phyloP scores from a whole-genome alignment of 805 yeast species.

The Schizosaccharomyces cryophilus region DNA sequence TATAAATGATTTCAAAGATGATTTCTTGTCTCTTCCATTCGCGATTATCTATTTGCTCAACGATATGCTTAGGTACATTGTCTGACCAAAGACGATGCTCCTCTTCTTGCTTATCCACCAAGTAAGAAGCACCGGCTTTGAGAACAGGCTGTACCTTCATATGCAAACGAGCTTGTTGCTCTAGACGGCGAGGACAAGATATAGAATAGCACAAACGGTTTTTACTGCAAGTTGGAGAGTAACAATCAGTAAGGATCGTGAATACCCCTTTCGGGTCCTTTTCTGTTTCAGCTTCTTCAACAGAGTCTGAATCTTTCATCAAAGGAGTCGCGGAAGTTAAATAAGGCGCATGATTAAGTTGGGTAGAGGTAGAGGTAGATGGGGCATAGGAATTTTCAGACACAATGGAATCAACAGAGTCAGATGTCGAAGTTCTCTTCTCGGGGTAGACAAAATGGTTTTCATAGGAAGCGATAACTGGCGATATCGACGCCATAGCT shows the following conservation, averaged over 20 bases:
- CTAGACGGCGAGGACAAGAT: conserved; percentile 86
- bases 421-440: not conserved
- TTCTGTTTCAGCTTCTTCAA: not conserved
- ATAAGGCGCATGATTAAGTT: not conserved
- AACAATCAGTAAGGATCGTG: conserved; percentile 77
- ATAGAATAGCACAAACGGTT: conserved; percentile 77
- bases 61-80: conserved; percentile 56
- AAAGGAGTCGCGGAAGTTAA: not conserved
- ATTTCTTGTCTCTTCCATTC: conserved; percentile 88
- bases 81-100: conserved; percentile 80
- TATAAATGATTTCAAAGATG: conserved; percentile 76
- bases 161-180: conserved; percentile 81
- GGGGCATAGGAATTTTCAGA: not conserved
- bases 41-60: conserved; percentile 53
- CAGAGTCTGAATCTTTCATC: too few species aligned
- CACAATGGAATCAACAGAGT: not conserved
- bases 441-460: not conserved
- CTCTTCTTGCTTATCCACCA: conserved; percentile 19
- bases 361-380: not conserved
- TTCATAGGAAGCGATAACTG: not conserved
- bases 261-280: conserved; percentile 61
- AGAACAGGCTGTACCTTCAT: conserved; percentile 73
- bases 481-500: not conserved
- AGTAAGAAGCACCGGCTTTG: conserved; percentile 43
- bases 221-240: conserved; percentile 86